phyloP scores from a whole-genome alignment of 768 basidiomycete species.

The Suillus variegatus region DNA sequence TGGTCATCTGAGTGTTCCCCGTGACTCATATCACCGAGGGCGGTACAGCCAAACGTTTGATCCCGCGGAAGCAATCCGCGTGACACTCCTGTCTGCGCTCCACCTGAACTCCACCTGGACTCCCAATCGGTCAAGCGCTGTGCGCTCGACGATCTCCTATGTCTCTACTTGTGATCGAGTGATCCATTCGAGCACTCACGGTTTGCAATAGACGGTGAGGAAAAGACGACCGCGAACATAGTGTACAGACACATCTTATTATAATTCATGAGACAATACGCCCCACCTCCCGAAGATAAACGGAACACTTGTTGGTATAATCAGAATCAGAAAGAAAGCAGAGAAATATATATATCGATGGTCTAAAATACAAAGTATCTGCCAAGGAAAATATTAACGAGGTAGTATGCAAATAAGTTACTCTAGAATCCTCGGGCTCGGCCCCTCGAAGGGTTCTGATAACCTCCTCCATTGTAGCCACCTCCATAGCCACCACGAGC shows the following conservation, averaged over 20 bases:
- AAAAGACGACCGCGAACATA: too few species aligned
- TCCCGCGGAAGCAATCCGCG: too few species aligned
- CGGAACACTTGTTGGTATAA: background rate
- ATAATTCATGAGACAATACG: too few species aligned
- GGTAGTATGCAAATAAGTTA: slow-evolving; percentile 31
- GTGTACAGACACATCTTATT: too few species aligned
- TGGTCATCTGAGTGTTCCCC: background rate
- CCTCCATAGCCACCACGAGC: slow-evolving; percentile 27
- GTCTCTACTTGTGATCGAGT: too few species aligned
- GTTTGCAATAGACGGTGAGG: too few species aligned
- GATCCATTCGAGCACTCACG: too few species aligned
- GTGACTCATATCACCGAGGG: background rate
- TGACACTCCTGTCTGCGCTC: too few species aligned
- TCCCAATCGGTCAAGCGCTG: too few species aligned
- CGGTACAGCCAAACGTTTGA: background rate
- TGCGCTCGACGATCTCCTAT: too few species aligned
- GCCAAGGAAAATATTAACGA: slow-evolving; percentile 7
- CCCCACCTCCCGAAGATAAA: too few species aligned
- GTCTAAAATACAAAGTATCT: slow-evolving; percentile 9
- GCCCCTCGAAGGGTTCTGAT: slow-evolving; percentile 38
- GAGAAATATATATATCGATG: slow-evolving; percentile 12
- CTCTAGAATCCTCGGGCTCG: slow-evolving; percentile 53
- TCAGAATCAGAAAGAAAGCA: slow-evolving; percentile 11
- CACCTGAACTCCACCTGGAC: too few species aligned
- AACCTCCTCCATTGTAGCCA: slow-evolving; percentile 22